Conservation (phyloP, 805 yeast genomes). For the Isabelozyma pseudorhagii region DNA sequence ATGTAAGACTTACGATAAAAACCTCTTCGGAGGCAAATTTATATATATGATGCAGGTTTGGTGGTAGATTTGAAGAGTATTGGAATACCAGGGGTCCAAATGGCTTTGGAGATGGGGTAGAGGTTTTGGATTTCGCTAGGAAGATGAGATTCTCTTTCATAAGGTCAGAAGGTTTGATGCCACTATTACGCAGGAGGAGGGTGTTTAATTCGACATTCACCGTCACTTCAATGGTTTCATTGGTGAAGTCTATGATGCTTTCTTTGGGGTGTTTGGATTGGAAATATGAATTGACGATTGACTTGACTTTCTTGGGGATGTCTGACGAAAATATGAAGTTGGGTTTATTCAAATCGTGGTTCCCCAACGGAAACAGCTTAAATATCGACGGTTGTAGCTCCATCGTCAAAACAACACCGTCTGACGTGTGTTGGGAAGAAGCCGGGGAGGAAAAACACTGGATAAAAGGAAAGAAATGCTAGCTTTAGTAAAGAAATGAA, state of each 20-base stretch:
- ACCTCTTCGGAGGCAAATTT: constrained; percentile 18
- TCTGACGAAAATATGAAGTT: constrained; percentile 37
- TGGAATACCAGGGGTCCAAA: not conserved
- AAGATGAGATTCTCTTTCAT: constrained; percentile 31
- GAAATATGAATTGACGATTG: constrained; percentile 1
- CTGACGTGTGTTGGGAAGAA: too few relatives aligned
- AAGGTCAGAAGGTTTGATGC: constrained; percentile 29
- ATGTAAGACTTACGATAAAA: constrained; percentile 28
- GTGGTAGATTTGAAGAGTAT: not conserved
- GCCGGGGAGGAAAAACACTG: too few relatives aligned
- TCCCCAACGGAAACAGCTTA: not conserved
- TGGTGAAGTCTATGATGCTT: constrained; percentile 3
- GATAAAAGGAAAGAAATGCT: too few relatives aligned
- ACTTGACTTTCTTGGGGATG: constrained; percentile 21
- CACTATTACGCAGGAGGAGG: constrained; percentile 25
- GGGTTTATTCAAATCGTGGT: constrained; percentile 31
- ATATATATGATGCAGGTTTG: not conserved
- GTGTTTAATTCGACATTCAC: constrained; percentile 35
- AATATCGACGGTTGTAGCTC: not conserved
- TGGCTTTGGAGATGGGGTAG: not conserved
- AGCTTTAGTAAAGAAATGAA: too few relatives aligned
- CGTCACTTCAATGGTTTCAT: constrained; percentile 15
- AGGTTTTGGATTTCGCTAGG: constrained; percentile 18
- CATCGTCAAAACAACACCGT: not conserved
- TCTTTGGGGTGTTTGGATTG: not conserved